Percentiles rank a stretch among this genome's conserved stretches.
These are phyloP conservation scores for Neophaeococcomyces aloes DNA, from an alignment of 2,329 filamentous ascomycete genomes.

Conservation along the genomic window DNA sequence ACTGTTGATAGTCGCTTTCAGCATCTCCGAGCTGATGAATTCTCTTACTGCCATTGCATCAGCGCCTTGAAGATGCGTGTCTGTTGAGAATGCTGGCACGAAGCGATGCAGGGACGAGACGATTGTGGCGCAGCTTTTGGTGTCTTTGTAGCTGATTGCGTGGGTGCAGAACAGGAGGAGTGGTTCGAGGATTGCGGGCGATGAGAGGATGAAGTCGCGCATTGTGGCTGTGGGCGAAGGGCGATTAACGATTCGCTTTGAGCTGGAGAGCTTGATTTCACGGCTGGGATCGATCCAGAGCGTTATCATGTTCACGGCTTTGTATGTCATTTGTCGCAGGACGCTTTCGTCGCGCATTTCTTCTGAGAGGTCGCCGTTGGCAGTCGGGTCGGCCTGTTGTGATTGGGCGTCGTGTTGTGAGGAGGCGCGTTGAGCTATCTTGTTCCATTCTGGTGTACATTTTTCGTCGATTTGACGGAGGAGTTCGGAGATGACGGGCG, in stretches of 20 bases:
- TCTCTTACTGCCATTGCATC: conserved; percentile 64
- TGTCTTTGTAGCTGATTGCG: conserved; percentile 79
- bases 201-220: conserved; percentile 70
- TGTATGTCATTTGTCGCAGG: conserved; percentile 80
- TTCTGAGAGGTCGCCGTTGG: conserved; percentile 65
- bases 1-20: conserved; percentile 80
- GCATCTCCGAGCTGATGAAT: conserved; percentile 78
- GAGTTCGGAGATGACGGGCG: conserved; percentile 68
- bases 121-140: conserved; percentile 74
- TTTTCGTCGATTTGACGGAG: conserved; percentile 82
- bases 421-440: conserved; percentile 46
- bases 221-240: conserved; percentile 37
- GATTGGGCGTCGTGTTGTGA: conserved; percentile 46
- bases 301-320: conserved; percentile 82
- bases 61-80: conserved; percentile 26
- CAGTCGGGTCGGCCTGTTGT: background rate
- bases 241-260: conserved; percentile 21
- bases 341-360: conserved; percentile 99
- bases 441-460: conserved; percentile 76
- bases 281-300: conserved; percentile 69
- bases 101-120: conserved; percentile 78
- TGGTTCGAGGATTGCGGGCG: conserved; percentile 70
- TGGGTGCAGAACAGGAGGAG: conserved; percentile 87
- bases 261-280: conserved; percentile 41
- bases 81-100: conserved; percentile 58